These are phyloP conservation scores for Blepharisma undulans DNA, from an alignment of 169 alveolate species.

Conservation along the genomic window DNA sequence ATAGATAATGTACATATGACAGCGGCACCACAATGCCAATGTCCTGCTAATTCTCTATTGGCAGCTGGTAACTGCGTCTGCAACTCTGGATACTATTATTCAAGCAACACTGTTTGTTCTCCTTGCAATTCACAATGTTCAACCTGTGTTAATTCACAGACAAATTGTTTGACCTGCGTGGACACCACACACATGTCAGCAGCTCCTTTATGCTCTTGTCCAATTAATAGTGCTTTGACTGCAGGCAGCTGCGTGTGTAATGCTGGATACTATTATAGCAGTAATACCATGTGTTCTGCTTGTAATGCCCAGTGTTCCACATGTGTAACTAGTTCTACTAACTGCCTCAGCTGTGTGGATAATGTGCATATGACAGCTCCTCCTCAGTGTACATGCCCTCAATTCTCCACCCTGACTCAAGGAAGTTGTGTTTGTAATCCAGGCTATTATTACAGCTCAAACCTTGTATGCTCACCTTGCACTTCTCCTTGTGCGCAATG, in stretches of 20 bases:
- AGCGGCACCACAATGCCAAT: background rate
- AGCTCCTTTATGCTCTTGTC: background rate
- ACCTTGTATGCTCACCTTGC: background rate
- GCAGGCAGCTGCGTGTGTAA: background rate
- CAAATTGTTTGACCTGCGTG: background rate
- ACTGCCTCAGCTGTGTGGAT: background rate
- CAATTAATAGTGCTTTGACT: background rate
- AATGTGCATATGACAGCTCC: background rate
- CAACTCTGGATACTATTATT: background rate
- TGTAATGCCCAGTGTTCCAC: background rate
- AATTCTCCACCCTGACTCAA: background rate
- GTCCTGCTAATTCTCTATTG: background rate
- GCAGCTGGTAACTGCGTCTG: background rate
- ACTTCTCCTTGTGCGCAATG: background rate
- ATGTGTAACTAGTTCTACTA: background rate
- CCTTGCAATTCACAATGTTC: background rate
- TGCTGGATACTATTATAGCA: background rate
- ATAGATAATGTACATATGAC: too few species aligned
- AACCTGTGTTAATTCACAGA: background rate
- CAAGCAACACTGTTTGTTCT: background rate
- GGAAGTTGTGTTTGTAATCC: background rate
- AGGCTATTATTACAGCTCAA: background rate
- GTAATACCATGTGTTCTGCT: background rate
- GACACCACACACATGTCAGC: background rate
- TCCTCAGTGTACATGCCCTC: background rate